Percentiles rank a stretch among this genome's conserved stretches.
These are phyloP conservation scores for Coffea canephora DNA, from an alignment of 257 asterid species.

Conservation along the genomic window DNA sequence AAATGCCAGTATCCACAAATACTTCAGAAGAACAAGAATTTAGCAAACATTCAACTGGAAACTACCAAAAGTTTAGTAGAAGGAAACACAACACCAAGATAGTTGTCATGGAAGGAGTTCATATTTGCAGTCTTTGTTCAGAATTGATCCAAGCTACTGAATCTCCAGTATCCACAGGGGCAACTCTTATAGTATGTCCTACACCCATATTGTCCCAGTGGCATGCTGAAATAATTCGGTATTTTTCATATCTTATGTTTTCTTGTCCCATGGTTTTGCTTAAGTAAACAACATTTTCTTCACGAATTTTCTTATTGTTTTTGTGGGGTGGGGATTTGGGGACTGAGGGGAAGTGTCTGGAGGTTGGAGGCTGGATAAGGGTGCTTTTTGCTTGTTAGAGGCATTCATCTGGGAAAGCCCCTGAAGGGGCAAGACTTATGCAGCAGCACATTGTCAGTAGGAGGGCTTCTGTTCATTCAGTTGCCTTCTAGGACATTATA, in stretches of 20 bases:
- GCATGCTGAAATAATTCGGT: constrained; percentile 98
- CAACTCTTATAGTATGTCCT: constrained; percentile 98
- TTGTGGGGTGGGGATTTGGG: not conserved
- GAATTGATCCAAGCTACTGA: constrained; percentile 80
- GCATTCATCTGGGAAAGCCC: no score
- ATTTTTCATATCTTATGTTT: constrained; percentile 36
- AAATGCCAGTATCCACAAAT: constrained; percentile 32
- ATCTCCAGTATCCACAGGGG: constrained; percentile 83
- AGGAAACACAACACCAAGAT: constrained; percentile 44
- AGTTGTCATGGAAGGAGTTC: constrained; percentile 59
- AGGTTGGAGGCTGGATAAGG: not conserved
- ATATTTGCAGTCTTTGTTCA: constrained; percentile 70
- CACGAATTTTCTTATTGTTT: not conserved
- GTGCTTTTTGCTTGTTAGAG: not conserved
- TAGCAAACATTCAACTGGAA: constrained; percentile 26
- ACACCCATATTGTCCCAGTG: constrained; percentile 96
- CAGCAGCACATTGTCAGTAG: not conserved
- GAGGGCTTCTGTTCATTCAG: not conserved
- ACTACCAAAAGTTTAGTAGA: constrained; percentile 38
- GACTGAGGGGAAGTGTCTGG: not conserved
- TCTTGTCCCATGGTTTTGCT: constrained; percentile 18
- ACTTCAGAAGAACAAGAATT: constrained; percentile 28
- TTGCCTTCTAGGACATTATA: not conserved
- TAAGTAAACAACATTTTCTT: not conserved
- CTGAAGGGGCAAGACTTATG: not conserved